phyloP scores from a whole-genome alignment of 2,329 filamentous ascomycete species.

The Aureobasidium sp. region DNA sequence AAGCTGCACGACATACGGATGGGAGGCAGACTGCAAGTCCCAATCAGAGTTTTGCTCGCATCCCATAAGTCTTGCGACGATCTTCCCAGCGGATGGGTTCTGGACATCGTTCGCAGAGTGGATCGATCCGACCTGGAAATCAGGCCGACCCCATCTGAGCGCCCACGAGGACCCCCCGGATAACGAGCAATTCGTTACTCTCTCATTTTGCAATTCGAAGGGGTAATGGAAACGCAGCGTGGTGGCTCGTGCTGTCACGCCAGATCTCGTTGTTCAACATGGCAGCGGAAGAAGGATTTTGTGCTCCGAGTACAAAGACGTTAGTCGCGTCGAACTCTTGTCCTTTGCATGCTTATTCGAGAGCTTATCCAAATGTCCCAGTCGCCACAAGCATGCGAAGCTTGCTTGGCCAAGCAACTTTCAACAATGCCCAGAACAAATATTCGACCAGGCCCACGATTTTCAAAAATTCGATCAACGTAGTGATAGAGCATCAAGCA shows the following conservation, averaged over 20 bases:
- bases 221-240: slow-evolving; percentile 5
- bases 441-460: no score
- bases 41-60: not conserved
- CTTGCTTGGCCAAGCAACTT: slow-evolving; percentile 8
- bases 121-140: not conserved
- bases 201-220: slow-evolving; percentile 9
- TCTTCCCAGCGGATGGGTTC: not conserved
- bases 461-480: no score
- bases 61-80: not conserved
- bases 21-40: no score
- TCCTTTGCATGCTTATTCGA: not conserved
- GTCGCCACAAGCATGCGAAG: slow-evolving; percentile 8
- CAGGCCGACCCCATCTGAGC: slow-evolving; percentile 16
- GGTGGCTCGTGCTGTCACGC: slow-evolving; percentile 14
- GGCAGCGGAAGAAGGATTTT: not conserved
- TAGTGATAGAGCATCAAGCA: no score
- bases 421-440: not conserved
- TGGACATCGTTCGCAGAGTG: not conserved
- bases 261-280: not conserved
- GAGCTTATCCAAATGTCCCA: not conserved
- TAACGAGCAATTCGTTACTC: slow-evolving; percentile 15
- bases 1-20: not conserved
- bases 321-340: not conserved
- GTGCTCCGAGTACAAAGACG: not conserved
- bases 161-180: slow-evolving; percentile 1